Evolutionary conservation across 495 filamentous ascomycete genomes (phyloP).

Genomic region (Aspergillus carlsbadensis): DNA sequence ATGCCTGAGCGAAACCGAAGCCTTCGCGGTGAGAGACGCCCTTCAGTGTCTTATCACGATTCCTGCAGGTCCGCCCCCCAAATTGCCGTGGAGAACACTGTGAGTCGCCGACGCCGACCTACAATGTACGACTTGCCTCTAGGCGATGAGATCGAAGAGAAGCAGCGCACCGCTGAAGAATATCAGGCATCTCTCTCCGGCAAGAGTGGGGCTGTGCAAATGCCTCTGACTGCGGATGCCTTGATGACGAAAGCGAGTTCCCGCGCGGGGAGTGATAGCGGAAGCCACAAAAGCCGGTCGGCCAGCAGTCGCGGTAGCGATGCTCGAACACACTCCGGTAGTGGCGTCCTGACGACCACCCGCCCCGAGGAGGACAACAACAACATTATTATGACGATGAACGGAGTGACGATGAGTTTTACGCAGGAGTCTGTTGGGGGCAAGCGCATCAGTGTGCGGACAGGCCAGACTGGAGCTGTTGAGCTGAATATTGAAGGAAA

Average conservation of each 20-base stretch:
- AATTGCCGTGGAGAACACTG: slow-evolving; percentile 33
- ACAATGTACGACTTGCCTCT: slow-evolving; percentile 31
- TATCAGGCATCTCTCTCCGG: slow-evolving; percentile 39
- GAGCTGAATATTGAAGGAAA: slow-evolving; percentile 41
- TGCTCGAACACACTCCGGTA: slow-evolving; percentile 31
- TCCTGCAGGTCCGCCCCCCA: slow-evolving; percentile 27
- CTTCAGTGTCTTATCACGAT: slow-evolving; percentile 34
- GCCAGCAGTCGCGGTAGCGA: slow-evolving; percentile 46
- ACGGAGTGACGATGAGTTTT: slow-evolving; percentile 45
- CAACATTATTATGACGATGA: slow-evolving; percentile 43
- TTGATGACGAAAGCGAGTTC: slow-evolving; percentile 31
- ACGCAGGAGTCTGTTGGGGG: slow-evolving; percentile 35
- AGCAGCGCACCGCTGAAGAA: slow-evolving; percentile 35
- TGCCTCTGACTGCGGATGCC: slow-evolving; percentile 38
- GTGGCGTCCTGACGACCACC: slow-evolving; percentile 26
- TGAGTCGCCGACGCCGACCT: slow-evolving; percentile 28
- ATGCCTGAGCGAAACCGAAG: slow-evolving; percentile 38
- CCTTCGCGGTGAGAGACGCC: slow-evolving; percentile 27
- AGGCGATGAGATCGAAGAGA: slow-evolving; percentile 30
- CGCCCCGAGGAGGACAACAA: slow-evolving; percentile 39
- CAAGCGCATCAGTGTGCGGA: slow-evolving; percentile 43
- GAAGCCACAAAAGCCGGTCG: slow-evolving; percentile 46
- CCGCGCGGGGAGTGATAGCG: slow-evolving; percentile 39
- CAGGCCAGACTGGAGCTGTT: slow-evolving; percentile 37
- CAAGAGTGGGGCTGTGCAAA: slow-evolving; percentile 20